These are phyloP conservation scores for Nigrograna mackinnonii DNA, from an alignment of 2,329 filamentous ascomycete species.

Conservation along the genomic window DNA sequence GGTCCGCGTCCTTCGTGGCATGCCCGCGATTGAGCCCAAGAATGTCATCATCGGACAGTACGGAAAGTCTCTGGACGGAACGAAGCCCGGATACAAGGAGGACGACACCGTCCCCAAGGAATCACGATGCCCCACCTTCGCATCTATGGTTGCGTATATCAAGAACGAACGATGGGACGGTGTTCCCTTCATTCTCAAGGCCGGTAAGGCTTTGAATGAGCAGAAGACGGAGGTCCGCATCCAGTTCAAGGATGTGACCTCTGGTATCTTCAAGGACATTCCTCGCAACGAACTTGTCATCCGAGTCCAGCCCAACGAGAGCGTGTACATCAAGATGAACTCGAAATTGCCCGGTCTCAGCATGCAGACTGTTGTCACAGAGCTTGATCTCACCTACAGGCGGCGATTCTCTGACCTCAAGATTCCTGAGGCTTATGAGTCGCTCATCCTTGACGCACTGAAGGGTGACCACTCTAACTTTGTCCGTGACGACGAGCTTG, in stretches of 20 bases:
- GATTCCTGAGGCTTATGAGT: conserved; percentile 99
- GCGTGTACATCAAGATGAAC: conserved; percentile 99
- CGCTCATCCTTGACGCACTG: conserved; percentile 91
- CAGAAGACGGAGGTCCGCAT: conserved; percentile 99
- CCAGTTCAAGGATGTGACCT: conserved; percentile 99
- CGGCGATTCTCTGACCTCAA: conserved; percentile 98
- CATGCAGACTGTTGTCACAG: conserved; percentile 99
- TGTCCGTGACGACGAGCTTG: conserved; percentile 68
- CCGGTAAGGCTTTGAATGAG: conserved; percentile 97
- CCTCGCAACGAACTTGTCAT: conserved; percentile 99
- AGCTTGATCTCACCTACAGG: conserved; percentile 97
- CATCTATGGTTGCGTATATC: conserved; percentile 95
- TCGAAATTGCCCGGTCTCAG: conserved; percentile 96
- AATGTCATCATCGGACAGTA: conserved; percentile 99
- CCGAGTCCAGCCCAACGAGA: conserved; percentile 98
- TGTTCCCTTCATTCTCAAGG: conserved; percentile 99
- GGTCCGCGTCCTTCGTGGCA: conserved; percentile 90
- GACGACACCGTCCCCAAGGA: conserved; percentile 98
- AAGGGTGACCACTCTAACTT: conserved; percentile 99
- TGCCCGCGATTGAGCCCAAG: conserved; percentile 95
- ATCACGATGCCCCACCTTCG: conserved; percentile 97
- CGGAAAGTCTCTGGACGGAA: conserved; percentile 91
- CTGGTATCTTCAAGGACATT: conserved; percentile 99
- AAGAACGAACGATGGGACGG: conserved; percentile 99
- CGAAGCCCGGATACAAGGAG: conserved; percentile 97